Evolutionary conservation across 1,139 yeast species (phyloP).

Genomic region (Casaregolazyma lundiana): DNA sequence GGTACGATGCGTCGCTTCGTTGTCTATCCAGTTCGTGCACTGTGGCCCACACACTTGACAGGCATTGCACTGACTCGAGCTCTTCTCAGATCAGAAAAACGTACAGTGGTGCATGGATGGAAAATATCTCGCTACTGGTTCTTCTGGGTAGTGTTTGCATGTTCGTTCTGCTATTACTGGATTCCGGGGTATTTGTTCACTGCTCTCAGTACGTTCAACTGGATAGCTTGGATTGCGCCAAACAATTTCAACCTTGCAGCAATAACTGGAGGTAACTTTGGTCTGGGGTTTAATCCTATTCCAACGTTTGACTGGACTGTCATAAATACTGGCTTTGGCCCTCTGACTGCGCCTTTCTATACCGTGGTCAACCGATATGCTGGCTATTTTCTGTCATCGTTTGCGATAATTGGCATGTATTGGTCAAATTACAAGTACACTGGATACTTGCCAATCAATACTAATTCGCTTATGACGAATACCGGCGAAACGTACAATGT

Average conservation of each 20-base stretch:
- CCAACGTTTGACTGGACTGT: conserved; percentile 51
- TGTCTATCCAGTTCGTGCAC: conserved; percentile 51
- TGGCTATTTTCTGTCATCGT: conserved; percentile 41
- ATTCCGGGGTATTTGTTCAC: conserved; percentile 49
- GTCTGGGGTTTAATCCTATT: conserved; percentile 53
- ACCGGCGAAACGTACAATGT: conserved; percentile 44
- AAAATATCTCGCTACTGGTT: conserved; percentile 42
- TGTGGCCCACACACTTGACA: conserved; percentile 56
- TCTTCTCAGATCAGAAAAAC: conserved; percentile 36
- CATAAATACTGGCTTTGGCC: conserved; percentile 28
- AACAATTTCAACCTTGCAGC: conserved; percentile 48
- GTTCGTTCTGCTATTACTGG: conserved; percentile 53
- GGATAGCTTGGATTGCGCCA: conserved; percentile 63
- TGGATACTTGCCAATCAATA: conserved; percentile 50
- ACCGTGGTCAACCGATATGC: conserved; percentile 38
- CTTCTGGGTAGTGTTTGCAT: conserved; percentile 39
- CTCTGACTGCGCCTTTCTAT: conserved; percentile 43
- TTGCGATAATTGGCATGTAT: conserved; percentile 40
- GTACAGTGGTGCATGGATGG: conserved; percentile 46
- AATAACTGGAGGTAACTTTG: conserved; percentile 50
- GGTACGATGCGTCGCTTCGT: conserved; percentile 54
- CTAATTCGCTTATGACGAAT: conserved; percentile 45
- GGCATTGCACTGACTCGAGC: conserved; percentile 53
- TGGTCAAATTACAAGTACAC: conserved; percentile 49
- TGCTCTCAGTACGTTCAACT: conserved; percentile 50